phyloP scores from a whole-genome alignment of 805 yeast genomes.

The Monosporozyma solicola region DNA sequence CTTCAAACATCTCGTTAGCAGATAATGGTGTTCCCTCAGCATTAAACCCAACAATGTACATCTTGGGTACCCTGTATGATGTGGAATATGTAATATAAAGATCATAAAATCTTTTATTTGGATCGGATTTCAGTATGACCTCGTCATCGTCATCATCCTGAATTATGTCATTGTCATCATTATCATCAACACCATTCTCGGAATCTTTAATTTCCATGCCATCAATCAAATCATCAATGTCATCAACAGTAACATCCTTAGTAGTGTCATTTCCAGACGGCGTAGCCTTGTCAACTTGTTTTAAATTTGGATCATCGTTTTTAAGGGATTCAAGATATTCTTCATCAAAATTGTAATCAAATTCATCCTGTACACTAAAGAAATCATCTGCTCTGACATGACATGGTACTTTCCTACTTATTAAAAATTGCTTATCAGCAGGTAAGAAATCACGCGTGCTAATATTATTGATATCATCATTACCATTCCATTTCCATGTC shows the following conservation, averaged over 20 bases:
- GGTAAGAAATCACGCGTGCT: slow-evolving; percentile 58
- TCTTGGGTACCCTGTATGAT: slow-evolving; percentile 89
- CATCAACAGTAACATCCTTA: slow-evolving; percentile 6
- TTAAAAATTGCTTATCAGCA: slow-evolving; percentile 72
- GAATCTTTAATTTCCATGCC: slow-evolving; percentile 19
- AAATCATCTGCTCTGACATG: slow-evolving; percentile 55
- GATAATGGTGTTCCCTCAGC: slow-evolving; percentile 76
- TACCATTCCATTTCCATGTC: slow-evolving; percentile 83
- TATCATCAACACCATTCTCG: slow-evolving; percentile 32
- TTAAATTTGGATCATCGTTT: slow-evolving; percentile 27
- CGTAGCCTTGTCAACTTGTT: slow-evolving; percentile 35
- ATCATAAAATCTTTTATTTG: slow-evolving; percentile 65
- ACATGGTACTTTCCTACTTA: slow-evolving; percentile 86
- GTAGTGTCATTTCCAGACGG: background rate
- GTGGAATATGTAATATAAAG: slow-evolving; percentile 89
- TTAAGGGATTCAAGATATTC: slow-evolving; percentile 23
- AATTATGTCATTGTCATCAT: slow-evolving; percentile 8
- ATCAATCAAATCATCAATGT: slow-evolving; percentile 24
- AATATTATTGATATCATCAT: slow-evolving; percentile 35
- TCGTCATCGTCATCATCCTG: slow-evolving; percentile 34
- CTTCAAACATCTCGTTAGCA: slow-evolving; percentile 91
- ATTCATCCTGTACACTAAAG: slow-evolving; percentile 35
- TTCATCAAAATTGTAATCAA: slow-evolving; percentile 9
- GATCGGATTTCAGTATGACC: slow-evolving; percentile 27
- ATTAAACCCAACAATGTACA: slow-evolving; percentile 83